Evolutionary conservation across 2,329 filamentous ascomycete species (phyloP), one percentile per base, ranked within the genome.

Genomic region (Trichoderma polysporum): DNA sequence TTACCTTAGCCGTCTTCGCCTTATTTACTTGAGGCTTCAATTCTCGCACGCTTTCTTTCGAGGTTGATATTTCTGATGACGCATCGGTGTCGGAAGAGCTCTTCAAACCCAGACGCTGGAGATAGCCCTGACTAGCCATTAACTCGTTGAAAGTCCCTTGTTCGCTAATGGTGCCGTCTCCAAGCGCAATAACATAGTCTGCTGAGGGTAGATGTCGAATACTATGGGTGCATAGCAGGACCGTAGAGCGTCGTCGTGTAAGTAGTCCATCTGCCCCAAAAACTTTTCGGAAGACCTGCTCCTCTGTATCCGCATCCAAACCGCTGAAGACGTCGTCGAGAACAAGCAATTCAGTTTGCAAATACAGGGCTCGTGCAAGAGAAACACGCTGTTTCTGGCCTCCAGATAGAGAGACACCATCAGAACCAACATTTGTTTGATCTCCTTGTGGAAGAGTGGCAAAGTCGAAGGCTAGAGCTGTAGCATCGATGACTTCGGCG

Each of bases 231-330:
- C 77, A 4, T 74, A 76, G 54, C 2, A 78, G 69, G 2, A 75
- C 69, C 0, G 76, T 75, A 1, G 69, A 58, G 2, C 69, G 66
- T n/a, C 70, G 64, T 10, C 63, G 68, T 47, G 67, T 69, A 9
- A 77, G 66, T 10, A 81, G 60, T 0, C 79, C 78, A n/a, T 71
- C 70, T 4, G 31, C 29, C 1, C 76, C 74, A 58, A 82, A 79
- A 0, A 81, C 75, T 2, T 72, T 71, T 0, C 73, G 69, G 37
- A 80, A 78, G 1, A 81, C 77, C 10, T 75, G 73, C 27, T 76
- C 71, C 54, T 80, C 78, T 0, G 80, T 81, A 8, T 77, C 71
- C 6, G 74, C 71, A 60, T 80, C 79, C 2, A 80, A 73, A 3
- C 77, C 77, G 1, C 74, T 77, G 17, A 78, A 70, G 6, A 76